Base-by-base conservation (phyloP, 139 green algal genomes). In the Micractinium sp. region DNA sequence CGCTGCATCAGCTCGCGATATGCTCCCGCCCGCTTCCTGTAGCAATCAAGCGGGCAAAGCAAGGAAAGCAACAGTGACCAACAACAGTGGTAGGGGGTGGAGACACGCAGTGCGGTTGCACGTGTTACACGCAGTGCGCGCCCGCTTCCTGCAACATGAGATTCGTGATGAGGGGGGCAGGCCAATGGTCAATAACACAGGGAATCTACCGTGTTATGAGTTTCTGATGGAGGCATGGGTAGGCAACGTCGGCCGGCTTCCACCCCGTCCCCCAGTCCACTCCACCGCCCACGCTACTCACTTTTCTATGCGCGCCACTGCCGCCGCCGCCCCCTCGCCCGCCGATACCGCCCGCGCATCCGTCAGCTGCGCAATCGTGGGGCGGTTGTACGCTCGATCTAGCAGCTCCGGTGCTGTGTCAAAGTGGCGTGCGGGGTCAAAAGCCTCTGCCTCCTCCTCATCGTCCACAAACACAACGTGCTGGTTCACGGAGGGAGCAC, bases 1-100 rank as follows among this genome's bases (percentile, higher is more conserved):
- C 96, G 92, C 91, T 98, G 91, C 69, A 92, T 74, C 39, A 99
- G 94, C 94, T 98, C 95, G 77, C 92, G 92, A 77, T 99, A 99
- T 1, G 95, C 88, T 0, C 89, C 90, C 7, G 89, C 81, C 85
- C 94, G 94, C 75, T 88, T 93, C 92, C 94, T 98, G 93, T 36
- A 79, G 15, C 23, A 33, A 63, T 18, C 0, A 67, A 67, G 31
- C 13, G 5, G 79, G 0, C 18, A 20, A 27, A 81, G 56, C 29
- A 36, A 31, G 15, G 66, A 80, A 12, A 86, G 2, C 16, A 61
- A 33, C 23, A 25, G 4, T n/a, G 39, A 39, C 12, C 41, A 66
- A 80, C 69, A 35, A 53, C 53, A 73, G 47, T 18, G 31, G 85
- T 16, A 5, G 29, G 27, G 36, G 76, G 36, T n/a, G 35, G 76